Evolutionary conservation across 2,329 filamentous ascomycete genomes (phyloP).

Genomic region (Fulvia fulva): DNA sequence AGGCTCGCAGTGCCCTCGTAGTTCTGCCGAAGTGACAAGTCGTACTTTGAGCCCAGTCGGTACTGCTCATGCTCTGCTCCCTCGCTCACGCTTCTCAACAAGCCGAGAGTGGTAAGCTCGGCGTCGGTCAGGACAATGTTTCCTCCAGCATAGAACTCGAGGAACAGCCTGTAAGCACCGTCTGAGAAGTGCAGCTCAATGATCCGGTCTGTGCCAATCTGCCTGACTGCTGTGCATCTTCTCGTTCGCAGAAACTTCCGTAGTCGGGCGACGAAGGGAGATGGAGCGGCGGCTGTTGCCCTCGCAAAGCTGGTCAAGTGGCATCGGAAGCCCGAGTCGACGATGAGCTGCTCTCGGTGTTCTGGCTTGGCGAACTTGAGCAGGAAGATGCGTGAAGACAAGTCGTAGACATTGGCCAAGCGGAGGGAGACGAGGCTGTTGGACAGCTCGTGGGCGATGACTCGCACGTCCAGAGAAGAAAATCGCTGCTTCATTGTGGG

Average conservation of each 20-base stretch:
- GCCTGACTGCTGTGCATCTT: constrained; percentile 71
- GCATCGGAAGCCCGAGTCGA: constrained; percentile 94
- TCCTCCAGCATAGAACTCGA: constrained; percentile 95
- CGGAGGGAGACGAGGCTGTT: constrained; percentile 70
- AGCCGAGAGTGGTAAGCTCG: constrained; percentile 73
- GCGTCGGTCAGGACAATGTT: constrained; percentile 91
- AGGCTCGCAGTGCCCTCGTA: constrained; percentile 69
- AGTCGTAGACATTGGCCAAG: constrained; percentile 90
- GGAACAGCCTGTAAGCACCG: constrained; percentile 77
- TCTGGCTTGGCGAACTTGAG: constrained; percentile 92
- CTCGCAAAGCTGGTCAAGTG: constrained; percentile 89
- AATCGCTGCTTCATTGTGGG: constrained; percentile 71
- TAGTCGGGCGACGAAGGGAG: constrained; percentile 76
- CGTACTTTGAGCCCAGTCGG: constrained; percentile 72
- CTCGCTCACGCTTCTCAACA: constrained; percentile 76
- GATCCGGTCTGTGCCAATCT: constrained; percentile 90
- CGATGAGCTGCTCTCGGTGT: constrained; percentile 80
- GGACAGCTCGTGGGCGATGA: constrained; percentile 90
- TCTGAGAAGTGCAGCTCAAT: constrained; percentile 92
- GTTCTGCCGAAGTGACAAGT: constrained; percentile 78
- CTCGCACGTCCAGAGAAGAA: constrained; percentile 74
- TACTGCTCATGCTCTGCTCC: constrained; percentile 82
- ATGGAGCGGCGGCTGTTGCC: constrained; percentile 78
- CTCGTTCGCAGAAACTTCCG: constrained; percentile 86
- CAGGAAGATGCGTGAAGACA: constrained; percentile 91